These are phyloP conservation scores for Chiua sp. DNA, from an alignment of 1,284 basidiomycete genomes.

Conservation along the genomic window DNA sequence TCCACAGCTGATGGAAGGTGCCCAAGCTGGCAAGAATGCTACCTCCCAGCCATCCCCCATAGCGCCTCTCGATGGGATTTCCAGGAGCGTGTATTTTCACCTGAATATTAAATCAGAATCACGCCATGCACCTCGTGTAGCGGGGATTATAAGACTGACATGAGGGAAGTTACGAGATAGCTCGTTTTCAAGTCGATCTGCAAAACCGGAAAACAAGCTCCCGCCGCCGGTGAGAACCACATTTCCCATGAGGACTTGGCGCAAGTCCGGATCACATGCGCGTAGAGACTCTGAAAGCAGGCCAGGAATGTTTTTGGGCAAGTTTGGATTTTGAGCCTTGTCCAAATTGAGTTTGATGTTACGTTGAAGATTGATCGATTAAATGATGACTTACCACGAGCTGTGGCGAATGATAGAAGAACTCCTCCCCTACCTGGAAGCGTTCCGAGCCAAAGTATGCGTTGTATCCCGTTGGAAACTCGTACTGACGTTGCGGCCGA, in stretches of 20 bases:
- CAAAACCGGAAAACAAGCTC: constrained; percentile 85
- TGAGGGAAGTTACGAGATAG: constrained; percentile 80
- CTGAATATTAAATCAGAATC: constrained; percentile 38
- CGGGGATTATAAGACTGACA: constrained; percentile 49
- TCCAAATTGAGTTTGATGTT: constrained; percentile 9
- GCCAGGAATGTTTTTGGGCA: constrained; percentile 78
- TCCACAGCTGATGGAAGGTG: constrained; percentile 97
- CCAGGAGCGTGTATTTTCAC: constrained; percentile 91
- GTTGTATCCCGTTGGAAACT: constrained; percentile 96
- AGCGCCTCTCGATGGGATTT: constrained; percentile 86
- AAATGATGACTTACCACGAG: constrained; percentile 64
- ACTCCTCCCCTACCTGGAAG: constrained; percentile 86
- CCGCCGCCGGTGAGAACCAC: constrained; percentile 96
- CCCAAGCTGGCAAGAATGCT: constrained; percentile 93
- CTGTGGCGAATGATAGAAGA: constrained; percentile 84
- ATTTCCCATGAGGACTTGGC: constrained; percentile 89
- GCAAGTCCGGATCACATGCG: constrained; percentile 91
- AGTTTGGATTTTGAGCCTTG: constrained; percentile 64
- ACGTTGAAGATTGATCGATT: neutral
- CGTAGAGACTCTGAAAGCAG: constrained; percentile 84
- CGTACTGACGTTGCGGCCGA: constrained; percentile 74
- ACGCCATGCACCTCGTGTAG: neutral
- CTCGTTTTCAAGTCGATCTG: constrained; percentile 86
- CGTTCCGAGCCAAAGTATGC: constrained; percentile 86
- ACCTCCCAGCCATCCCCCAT: constrained; percentile 93